phyloP scores from a whole-genome alignment of 2,329 filamentous ascomycete genomes.

The Microascus cirrosus region DNA sequence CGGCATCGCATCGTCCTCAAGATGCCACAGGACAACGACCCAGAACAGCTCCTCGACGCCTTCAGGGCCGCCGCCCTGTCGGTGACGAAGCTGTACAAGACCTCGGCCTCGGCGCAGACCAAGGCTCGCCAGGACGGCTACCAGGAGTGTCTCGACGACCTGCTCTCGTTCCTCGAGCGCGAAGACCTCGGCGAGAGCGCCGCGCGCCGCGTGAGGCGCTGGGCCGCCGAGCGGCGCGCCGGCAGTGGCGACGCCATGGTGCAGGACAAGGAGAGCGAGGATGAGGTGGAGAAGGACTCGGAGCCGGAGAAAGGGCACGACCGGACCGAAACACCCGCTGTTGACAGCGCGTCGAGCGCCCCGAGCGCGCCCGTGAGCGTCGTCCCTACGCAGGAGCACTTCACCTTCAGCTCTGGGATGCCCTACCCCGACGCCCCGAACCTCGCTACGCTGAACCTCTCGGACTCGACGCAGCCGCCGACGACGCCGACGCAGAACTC shows the following conservation, averaged over 20 bases:
- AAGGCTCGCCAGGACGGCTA: slow-evolving; percentile 74
- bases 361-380: slow-evolving; percentile 6
- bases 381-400: slow-evolving; percentile 47
- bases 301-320: slow-evolving; percentile 36
- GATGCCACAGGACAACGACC: slow-evolving; percentile 18
- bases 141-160: slow-evolving; percentile 85
- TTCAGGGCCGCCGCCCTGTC: slow-evolving; percentile 90
- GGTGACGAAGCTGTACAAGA: slow-evolving; percentile 94
- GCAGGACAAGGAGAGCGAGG: slow-evolving; percentile 53
- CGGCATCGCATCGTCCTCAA: slow-evolving; percentile 8
- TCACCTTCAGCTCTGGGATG: slow-evolving; percentile 59
- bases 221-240: slow-evolving; percentile 60
- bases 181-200: slow-evolving; percentile 69
- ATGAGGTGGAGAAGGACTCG: slow-evolving; percentile 57
- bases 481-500: slow-evolving; percentile 16
- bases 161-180: slow-evolving; percentile 75
- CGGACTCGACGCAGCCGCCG: slow-evolving; percentile 34
- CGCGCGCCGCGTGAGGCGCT: slow-evolving; percentile 48
- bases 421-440: slow-evolving; percentile 36
- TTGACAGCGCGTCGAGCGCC: slow-evolving; percentile 15
- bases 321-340: slow-evolving; percentile 13
- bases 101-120: slow-evolving; percentile 65
- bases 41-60: slow-evolving; percentile 66
- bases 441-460: slow-evolving; percentile 49
- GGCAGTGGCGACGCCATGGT: slow-evolving; percentile 40